phyloP scores from a whole-genome alignment of 495 filamentous ascomycete species.

The Penicillium arizonense region DNA sequence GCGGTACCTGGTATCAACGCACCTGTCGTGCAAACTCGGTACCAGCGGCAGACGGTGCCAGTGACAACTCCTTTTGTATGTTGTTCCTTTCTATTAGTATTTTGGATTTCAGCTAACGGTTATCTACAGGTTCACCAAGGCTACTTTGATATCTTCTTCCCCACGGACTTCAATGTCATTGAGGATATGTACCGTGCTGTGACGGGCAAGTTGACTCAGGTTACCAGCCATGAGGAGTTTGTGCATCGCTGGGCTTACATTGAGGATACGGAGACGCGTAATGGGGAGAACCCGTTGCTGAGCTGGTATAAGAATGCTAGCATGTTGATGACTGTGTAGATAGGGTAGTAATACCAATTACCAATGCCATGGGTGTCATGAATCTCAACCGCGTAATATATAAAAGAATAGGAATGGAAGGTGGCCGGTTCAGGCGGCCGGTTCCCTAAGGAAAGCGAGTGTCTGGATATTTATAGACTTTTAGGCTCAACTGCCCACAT shows the following conservation, averaged over 20 bases:
- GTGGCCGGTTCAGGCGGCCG: too few species aligned
- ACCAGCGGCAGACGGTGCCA: constrained; percentile 77
- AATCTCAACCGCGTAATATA: too few species aligned
- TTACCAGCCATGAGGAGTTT: constrained; percentile 87
- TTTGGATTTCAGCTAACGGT: constrained; percentile 8
- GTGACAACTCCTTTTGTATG: constrained; percentile 88
- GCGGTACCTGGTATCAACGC: constrained; percentile 80
- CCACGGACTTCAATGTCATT: constrained; percentile 85
- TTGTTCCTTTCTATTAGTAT: neutral
- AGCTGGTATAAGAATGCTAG: constrained; percentile 94
- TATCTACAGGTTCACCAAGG: constrained; percentile 81
- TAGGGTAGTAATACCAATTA: neutral
- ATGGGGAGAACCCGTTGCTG: constrained; percentile 90
- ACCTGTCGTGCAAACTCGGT: constrained; percentile 94
- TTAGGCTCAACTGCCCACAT: too few species aligned
- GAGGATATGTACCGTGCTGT: constrained; percentile 88
- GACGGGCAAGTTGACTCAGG: constrained; percentile 84
- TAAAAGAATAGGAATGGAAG: too few species aligned
- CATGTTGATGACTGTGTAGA: constrained; percentile 78
- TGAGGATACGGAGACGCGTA: constrained; percentile 82
- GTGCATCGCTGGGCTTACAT: constrained; percentile 83
- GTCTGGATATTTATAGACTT: too few species aligned
- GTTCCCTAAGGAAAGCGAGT: too few species aligned
- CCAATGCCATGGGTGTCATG: neutral
- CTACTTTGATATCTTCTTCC: constrained; percentile 98